Base-by-base conservation (phyloP, 78 protist species). In the Dictyostelium firmibasis region DNA sequence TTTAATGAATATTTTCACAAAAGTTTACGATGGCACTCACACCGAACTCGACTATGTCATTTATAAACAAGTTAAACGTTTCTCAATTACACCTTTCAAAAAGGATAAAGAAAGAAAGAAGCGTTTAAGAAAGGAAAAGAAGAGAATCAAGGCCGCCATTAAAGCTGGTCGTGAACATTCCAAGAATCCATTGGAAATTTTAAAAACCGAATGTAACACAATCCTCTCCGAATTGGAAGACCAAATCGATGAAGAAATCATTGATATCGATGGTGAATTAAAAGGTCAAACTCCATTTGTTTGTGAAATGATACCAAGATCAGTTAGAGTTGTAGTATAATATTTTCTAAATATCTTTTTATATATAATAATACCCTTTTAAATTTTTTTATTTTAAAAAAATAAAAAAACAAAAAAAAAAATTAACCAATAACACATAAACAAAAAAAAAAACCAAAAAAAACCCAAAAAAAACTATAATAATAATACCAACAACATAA, bases 1-100 rank as follows among this genome's bases (percentile, higher is more conserved):
- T 44, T 47, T 93, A 10, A 86, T 86, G 87, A 78, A 60, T 33
- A 64, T 93, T 31, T 93, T 93, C 43, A 72, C 96, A 2, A 93
- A 93, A 70, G 67, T 93, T 27, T 93, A 93, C 92, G 96, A 93
- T 35, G 96, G 96, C 29, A 93, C 96, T 13, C 96, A 93, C 27
- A 93, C 91, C n/a, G 92, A 93, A 44, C 29, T 93, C 23, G 92
- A 93, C 14, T 93, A 72, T 62, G 96, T 93, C 4, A 86, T 86
- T 4, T 93, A 93, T 75, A 93, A 86, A 38, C 96, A 93, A 78
- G 91, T 85, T 16, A 93, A 78, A 50, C 38, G 87, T 25, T 93
- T 93, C 86, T 60, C 82, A 27, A 93, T 93, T 4, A 86, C 92
- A 14, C 96, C 96, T 33, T 93, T 84, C 86, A 93, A 93, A 53